Evolutionary conservation across 2,329 filamentous ascomycete genomes (phyloP), one percentile per base, ranked within the genome.

Genomic region (Exophiala mesophila): DNA sequence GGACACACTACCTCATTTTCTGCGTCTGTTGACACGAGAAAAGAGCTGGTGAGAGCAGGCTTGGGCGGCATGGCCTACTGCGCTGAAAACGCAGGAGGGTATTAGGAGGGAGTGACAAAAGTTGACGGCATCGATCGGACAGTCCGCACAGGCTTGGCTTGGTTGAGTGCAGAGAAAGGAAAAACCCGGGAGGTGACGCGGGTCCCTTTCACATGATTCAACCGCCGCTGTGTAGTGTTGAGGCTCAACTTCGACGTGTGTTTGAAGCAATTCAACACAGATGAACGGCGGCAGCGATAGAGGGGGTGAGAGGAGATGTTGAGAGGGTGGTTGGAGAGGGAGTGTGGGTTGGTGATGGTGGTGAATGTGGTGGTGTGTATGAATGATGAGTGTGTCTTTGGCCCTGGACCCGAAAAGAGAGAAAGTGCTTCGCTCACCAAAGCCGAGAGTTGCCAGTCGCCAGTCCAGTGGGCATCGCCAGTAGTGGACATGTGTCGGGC

Each of bases 1-100:
- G 92, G 92, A 70, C 92, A 98, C 61, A 96, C 86, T 63, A 98
- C 92, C 70, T 97, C 90, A 67, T 94, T 94, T 67, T 86, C 90
- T 66, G 84, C 78, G 73, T 95, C 88, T 59, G 50, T 52, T 36
- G 86, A 86, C 59, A 94, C 85, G 55, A 88, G 89, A 67, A 95
- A 95, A 54, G 88, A 92, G 62, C 85, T 87, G 52, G 86, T 92
- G 62, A 94, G 76, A 55, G 86, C 83, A 59, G 85, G 80, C 76
- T 87, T 82, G 62, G 88, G 88, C 70, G 89, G 88, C 89, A 95
- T 95, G 70, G 70, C 73, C 64, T 72, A 39, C 47, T 45, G 44
- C 44, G 47, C 46, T 47, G 50, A 39, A 40, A 33, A 41, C 40
- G 39, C 39, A 39, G 43, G 37, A 38, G 45, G 38, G 39, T 41